phyloP scores from a whole-genome alignment of 1,139 yeast species.

The Taphrina sp. region DNA sequence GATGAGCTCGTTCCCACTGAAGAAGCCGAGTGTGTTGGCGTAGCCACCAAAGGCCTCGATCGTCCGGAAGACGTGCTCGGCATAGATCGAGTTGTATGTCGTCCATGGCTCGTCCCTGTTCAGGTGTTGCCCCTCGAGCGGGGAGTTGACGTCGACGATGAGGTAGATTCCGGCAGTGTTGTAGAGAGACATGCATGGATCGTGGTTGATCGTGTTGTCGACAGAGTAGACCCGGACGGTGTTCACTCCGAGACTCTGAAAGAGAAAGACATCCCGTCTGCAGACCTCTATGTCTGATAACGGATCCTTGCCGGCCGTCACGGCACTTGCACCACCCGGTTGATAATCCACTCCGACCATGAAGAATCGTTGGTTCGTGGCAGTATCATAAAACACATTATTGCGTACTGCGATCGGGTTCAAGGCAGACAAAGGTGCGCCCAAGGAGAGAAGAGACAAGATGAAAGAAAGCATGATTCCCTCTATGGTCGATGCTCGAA shows the following conservation, averaged over 20 bases:
- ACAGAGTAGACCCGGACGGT: constrained; percentile 54
- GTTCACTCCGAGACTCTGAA: constrained; percentile 76
- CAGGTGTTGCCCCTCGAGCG: constrained; percentile 60
- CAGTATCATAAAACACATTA: constrained; percentile 34
- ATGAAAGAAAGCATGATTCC: too few relatives aligned
- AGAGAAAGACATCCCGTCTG: constrained; percentile 73
- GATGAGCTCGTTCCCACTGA: constrained; percentile 89
- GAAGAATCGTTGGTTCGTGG: constrained; percentile 39
- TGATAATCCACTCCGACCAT: constrained; percentile 67
- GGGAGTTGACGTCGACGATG: constrained; percentile 82
- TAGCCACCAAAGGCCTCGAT: constrained; percentile 80
- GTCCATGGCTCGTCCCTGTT: constrained; percentile 67
- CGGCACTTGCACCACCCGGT: constrained; percentile 70
- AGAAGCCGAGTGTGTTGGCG: constrained; percentile 84
- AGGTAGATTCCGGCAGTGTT: constrained; percentile 87
- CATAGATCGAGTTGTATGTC: constrained; percentile 64
- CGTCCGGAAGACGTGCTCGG: constrained; percentile 72
- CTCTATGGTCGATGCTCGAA: too few relatives aligned
- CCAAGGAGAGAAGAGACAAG: too few relatives aligned
- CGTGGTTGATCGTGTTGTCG: constrained; percentile 69
- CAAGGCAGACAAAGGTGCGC: too few relatives aligned
- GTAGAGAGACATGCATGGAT: constrained; percentile 80
- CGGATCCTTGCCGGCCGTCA: constrained; percentile 58
- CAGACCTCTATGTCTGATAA: constrained; percentile 69
- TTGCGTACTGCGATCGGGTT: constrained; percentile 33